Conservation (phyloP, 352 stramenopile genomes). For the Globisporangium echinulatum region DNA sequence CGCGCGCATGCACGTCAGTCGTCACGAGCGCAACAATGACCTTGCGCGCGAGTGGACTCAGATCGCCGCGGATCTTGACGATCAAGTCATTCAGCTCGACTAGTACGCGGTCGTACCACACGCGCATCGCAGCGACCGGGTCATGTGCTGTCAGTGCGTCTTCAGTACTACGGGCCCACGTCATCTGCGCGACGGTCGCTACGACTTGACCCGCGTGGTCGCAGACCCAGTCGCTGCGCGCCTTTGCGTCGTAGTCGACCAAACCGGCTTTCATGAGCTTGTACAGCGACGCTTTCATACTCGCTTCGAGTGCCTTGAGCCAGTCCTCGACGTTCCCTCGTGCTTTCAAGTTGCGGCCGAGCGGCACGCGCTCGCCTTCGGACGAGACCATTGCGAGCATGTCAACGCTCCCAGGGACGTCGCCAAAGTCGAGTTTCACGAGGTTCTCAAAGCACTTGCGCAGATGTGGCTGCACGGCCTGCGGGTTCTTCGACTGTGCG, state of each 20-base stretch:
- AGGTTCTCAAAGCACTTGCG: slow-evolving; percentile 94
- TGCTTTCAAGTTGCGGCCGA: slow-evolving; percentile 92
- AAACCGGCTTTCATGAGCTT: slow-evolving; percentile 90
- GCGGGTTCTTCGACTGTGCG: slow-evolving; percentile 92
- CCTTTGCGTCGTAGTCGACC: slow-evolving; percentile 86
- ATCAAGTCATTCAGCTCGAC: slow-evolving; percentile 89
- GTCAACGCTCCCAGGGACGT: slow-evolving; percentile 79
- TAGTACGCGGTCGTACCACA: slow-evolving; percentile 68
- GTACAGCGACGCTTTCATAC: slow-evolving; percentile 91
- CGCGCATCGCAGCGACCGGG: slow-evolving; percentile 44
- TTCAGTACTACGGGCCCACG: slow-evolving; percentile 88
- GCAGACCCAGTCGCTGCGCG: slow-evolving; percentile 80
- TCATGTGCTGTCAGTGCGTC: slow-evolving; percentile 42
- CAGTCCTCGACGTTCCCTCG: slow-evolving; percentile 86
- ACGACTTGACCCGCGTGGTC: slow-evolving; percentile 91
- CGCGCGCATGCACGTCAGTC: slow-evolving; percentile 88
- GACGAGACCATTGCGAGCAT: slow-evolving; percentile 92
- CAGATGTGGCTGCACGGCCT: slow-evolving; percentile 91
- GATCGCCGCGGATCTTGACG: slow-evolving; percentile 86
- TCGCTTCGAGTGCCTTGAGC: slow-evolving; percentile 83
- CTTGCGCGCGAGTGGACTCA: slow-evolving; percentile 85
- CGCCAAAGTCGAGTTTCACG: slow-evolving; percentile 73
- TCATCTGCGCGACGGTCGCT: slow-evolving; percentile 91
- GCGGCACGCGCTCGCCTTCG: slow-evolving; percentile 83
- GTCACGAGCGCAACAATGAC: slow-evolving; percentile 93